Evolutionary conservation across 1,284 basidiomycete species (phyloP).

Genomic region (Ganoderma resinaceum): DNA sequence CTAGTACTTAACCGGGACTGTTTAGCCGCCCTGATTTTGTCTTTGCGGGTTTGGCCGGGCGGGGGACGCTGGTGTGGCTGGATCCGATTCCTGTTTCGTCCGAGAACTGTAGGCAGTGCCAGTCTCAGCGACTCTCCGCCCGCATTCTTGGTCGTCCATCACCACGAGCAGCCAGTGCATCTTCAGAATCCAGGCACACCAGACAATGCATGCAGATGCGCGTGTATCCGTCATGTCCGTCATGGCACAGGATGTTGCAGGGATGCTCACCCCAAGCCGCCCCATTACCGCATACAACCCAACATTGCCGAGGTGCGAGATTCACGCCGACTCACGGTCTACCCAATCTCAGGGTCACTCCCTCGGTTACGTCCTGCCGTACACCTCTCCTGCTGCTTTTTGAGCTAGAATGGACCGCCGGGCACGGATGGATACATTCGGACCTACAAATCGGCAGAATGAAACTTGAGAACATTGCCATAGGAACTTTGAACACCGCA

Average conservation of each 20-base stretch:
- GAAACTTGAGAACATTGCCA: neutral
- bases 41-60: neutral
- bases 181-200: conserved; percentile 1
- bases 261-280: neutral
- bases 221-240: conserved; percentile 5
- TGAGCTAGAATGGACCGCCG: neutral
- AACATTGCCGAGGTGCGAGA: conserved; percentile 7
- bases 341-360: neutral
- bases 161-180: neutral
- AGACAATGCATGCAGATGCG: conserved; percentile 1
- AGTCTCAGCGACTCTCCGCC: too few relatives aligned
- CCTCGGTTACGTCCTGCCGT: neutral
- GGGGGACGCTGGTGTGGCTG: neutral
- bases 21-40: conserved; percentile 3
- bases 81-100: neutral
- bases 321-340: too few relatives aligned
- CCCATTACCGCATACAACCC: neutral
- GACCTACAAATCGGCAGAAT: conserved; percentile 29
- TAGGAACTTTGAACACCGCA: neutral
- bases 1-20: neutral
- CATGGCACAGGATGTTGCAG: neutral
- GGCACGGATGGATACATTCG: conserved; percentile 21
- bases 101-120: neutral
- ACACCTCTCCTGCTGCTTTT: neutral
- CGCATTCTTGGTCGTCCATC: neutral